Base-by-base conservation (phyloP, 306 rosid species). In the Chamaecrista fasciculata region DNA sequence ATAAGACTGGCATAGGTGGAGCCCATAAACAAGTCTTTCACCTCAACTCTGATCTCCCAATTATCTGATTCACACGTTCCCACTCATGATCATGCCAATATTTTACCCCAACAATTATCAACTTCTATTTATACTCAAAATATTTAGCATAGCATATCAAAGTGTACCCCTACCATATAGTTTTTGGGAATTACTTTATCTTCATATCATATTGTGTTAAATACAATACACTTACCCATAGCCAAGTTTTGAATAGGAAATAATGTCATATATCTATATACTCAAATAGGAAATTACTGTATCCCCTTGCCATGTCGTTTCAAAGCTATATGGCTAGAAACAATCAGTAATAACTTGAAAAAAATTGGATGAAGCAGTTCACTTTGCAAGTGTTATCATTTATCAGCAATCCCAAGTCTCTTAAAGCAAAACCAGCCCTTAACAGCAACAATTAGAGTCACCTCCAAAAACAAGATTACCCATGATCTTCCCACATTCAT, bases 401-500 rank as follows among this genome's bases (percentile, higher is more conserved):
- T n/a, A 12, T 37, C 12, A 44, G 20, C 47, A 40, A 40, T 16
- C 0, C 16, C n/a, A 11, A 40, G 16, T 11, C 47, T 40, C 47
- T 37, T 7, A 40, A 40, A 40, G 14, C 47, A n/a, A 11, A 40
- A 36, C 15, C 16, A 12, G 16, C n/a, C 47, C n/a, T 40, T 40
- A 2, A 14, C 48, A 14, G 3, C 62, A 37, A 61, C 51, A 49
- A 15, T 61, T 49, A 23, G 43, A 62, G 34, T 1, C n/a, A 25
- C 62, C 43, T 49, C 29, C 24, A 39, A 25, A 51, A 75, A 67
- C 46, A 67, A 25, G 37, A 36, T 47, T 28, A 75, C 34, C 39
- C 23, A 6, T 16, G 26, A 53, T 34, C 28, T 47, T 48, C 26
- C 4, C 4, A 50, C 44, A 58, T 15, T 16, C 58, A 36, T 12